These are phyloP conservation scores for Magnolia kwangsiensis DNA, from an alignment of 164 flowering plant species.

Conservation along the genomic window DNA sequence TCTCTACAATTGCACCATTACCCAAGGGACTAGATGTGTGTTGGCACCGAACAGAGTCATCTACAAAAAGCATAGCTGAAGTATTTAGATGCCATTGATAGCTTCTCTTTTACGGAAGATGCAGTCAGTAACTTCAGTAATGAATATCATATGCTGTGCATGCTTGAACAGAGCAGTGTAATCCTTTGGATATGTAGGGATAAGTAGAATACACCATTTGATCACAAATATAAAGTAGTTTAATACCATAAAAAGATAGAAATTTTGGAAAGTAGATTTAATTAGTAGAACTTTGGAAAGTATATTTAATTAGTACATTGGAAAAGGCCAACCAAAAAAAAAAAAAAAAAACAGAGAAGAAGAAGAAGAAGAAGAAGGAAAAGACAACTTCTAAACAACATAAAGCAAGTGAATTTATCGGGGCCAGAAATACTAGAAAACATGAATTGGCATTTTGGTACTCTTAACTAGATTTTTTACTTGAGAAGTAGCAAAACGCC, in stretches of 20 bases:
- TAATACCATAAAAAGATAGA: neutral
- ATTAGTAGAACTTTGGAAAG: neutral
- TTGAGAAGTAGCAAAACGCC: too few relatives aligned
- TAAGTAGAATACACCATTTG: neutral
- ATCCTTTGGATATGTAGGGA: neutral
- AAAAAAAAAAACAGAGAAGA: too few relatives aligned
- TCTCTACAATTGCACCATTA: conserved; percentile 91
- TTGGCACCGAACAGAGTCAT: conserved; percentile 59
- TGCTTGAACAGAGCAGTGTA: neutral
- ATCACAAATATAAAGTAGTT: neutral
- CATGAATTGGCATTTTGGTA: too few relatives aligned
- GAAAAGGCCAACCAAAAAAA: too few relatives aligned
- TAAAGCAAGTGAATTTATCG: too few relatives aligned
- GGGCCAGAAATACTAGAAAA: too few relatives aligned
- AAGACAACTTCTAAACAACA: neutral
- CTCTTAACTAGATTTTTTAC: too few relatives aligned
- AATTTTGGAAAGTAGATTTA: neutral
- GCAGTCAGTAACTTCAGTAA: too few relatives aligned
- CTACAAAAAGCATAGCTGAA: conserved; percentile 26
- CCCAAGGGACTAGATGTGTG: conserved; percentile 90
- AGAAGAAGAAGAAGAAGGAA: neutral
- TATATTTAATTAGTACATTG: neutral
- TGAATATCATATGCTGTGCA: neutral
- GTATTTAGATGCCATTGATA: neutral
- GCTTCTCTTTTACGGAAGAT: neutral